Percentiles rank a stretch among this genome's conserved stretches.
These are phyloP conservation scores for Yarrowia osloensis DNA, from an alignment of 805 yeast genomes.

Conservation along the genomic window DNA sequence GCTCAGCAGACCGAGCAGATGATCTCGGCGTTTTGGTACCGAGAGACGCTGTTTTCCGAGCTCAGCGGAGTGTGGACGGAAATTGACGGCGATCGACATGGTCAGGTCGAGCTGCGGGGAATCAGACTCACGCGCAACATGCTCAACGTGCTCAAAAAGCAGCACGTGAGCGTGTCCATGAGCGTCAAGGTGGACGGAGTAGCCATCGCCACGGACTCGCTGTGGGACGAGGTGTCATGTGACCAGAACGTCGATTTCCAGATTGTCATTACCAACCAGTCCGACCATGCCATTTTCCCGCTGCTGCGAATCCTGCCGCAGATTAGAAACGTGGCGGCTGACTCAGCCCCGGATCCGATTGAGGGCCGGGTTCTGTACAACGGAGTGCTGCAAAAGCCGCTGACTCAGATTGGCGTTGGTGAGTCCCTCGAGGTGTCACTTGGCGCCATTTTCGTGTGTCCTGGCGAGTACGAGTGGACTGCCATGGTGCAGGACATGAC, in stretches of 20 bases:
- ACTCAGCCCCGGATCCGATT: slow-evolving; percentile 36
- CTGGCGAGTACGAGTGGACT: slow-evolving; percentile 85
- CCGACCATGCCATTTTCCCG: slow-evolving; percentile 51
- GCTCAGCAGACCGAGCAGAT: slow-evolving; percentile 59
- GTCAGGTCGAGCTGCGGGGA: slow-evolving; percentile 66
- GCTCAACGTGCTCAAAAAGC: slow-evolving; percentile 52
- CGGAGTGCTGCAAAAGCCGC: slow-evolving; percentile 66
- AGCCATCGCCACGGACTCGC: background rate
- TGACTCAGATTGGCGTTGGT: slow-evolving; percentile 50
- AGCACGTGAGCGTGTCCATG: slow-evolving; percentile 31
- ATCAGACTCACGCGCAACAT: slow-evolving; percentile 62
- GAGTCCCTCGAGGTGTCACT: slow-evolving; percentile 49
- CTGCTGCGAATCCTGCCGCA: slow-evolving; percentile 61
- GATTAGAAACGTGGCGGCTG: slow-evolving; percentile 26
- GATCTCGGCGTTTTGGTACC: slow-evolving; percentile 77
- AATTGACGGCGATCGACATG: slow-evolving; percentile 44
- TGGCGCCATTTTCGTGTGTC: slow-evolving; percentile 66
- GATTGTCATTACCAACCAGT: slow-evolving; percentile 54
- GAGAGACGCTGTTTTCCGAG: slow-evolving; percentile 61
- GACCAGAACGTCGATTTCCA: slow-evolving; percentile 50
- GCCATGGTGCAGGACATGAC: slow-evolving; percentile 53
- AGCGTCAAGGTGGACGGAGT: slow-evolving; percentile 44
- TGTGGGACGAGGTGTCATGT: slow-evolving; percentile 15
- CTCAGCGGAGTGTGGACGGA: slow-evolving; percentile 69
- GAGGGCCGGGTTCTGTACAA: slow-evolving; percentile 67